Conservation (phyloP, 768 basidiomycete genomes). For the Roridomyces roridus region DNA sequence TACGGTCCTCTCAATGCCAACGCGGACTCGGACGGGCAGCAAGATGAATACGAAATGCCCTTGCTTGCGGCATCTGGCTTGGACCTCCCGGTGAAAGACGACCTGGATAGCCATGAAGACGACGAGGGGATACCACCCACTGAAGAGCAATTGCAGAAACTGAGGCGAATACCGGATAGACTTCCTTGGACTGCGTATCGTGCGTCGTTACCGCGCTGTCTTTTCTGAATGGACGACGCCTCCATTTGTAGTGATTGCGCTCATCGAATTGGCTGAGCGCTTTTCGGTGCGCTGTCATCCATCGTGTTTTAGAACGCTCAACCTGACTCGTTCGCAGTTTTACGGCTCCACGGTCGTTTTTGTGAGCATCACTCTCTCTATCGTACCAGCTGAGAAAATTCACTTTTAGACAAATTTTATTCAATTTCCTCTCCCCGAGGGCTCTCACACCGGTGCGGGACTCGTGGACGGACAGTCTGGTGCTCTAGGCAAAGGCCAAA, state of each 20-base stretch:
- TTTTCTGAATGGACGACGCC: background rate
- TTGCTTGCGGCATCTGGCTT: background rate
- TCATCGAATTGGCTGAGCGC: conserved; percentile 75
- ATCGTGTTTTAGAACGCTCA: too few relatives aligned
- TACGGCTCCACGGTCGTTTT: conserved; percentile 24
- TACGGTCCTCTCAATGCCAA: conserved; percentile 10
- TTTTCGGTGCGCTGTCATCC: conserved; percentile 67
- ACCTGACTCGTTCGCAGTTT: background rate
- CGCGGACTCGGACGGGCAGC: background rate
- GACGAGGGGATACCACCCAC: conserved; percentile 67
- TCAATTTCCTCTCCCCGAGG: conserved; percentile 70
- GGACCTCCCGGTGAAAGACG: too few relatives aligned
- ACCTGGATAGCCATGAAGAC: too few relatives aligned
- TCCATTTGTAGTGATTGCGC: conserved; percentile 57
- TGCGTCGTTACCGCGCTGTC: conserved; percentile 28
- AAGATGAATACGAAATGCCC: conserved; percentile 12
- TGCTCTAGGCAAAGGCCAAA: conserved; percentile 67
- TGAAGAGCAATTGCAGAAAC: conserved; percentile 62
- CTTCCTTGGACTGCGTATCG: conserved; percentile 66
- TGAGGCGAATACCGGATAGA: conserved; percentile 65
- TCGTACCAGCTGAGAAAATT: background rate
- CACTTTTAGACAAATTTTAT: conserved; percentile 65
- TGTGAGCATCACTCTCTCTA: background rate
- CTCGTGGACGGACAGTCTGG: conserved; percentile 64
- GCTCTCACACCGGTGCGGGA: conserved; percentile 71